A percentile compares a stretch with the other conserved stretches of the same genome.
Conservation (phyloP, 2,329 filamentous ascomycete genomes). For the Hypoxylon sp. region DNA sequence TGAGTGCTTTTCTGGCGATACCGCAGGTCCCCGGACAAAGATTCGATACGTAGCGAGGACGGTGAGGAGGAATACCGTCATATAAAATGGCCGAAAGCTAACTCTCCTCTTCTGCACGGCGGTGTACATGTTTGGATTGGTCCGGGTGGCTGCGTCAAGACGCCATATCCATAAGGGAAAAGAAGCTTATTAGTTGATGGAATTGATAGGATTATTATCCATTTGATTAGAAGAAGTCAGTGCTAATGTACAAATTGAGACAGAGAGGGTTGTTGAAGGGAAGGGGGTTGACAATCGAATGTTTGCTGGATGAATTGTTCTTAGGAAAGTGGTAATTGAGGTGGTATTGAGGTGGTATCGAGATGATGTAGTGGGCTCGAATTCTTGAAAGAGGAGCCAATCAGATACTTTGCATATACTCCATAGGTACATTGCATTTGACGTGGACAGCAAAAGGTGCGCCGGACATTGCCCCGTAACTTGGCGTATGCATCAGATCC, state of each 20-base stretch:
- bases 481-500: constrained; percentile 30
- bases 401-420: constrained; percentile 22
- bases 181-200: constrained; percentile 8
- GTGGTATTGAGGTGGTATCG: constrained; percentile 14
- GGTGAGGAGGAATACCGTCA: constrained; percentile 61
- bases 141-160: constrained; percentile 12
- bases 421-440: constrained; percentile 18
- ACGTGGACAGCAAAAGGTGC: constrained; percentile 15
- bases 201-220: constrained; percentile 1
- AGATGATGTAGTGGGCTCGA: constrained; percentile 18
- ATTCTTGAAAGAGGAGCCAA: constrained; percentile 9
- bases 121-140: constrained; percentile 27
- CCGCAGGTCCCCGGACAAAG: constrained; percentile 46
- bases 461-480: constrained; percentile 23
- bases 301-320: constrained; percentile 3
- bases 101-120: constrained; percentile 52
- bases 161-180: constrained; percentile 23
- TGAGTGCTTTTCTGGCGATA: constrained; percentile 37
- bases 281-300: neutral
- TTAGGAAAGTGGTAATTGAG: constrained; percentile 17
- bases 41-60: constrained; percentile 62
- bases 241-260: neutral
- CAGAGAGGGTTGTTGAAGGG: neutral
- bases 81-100: constrained; percentile 64
- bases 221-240: constrained; percentile 9